A percentile compares a stretch with the other conserved stretches of the same genome.
These are phyloP conservation scores for Trichoderma atroviride DNA, from an alignment of 2,329 filamentous ascomycete species.

Conservation along the genomic window DNA sequence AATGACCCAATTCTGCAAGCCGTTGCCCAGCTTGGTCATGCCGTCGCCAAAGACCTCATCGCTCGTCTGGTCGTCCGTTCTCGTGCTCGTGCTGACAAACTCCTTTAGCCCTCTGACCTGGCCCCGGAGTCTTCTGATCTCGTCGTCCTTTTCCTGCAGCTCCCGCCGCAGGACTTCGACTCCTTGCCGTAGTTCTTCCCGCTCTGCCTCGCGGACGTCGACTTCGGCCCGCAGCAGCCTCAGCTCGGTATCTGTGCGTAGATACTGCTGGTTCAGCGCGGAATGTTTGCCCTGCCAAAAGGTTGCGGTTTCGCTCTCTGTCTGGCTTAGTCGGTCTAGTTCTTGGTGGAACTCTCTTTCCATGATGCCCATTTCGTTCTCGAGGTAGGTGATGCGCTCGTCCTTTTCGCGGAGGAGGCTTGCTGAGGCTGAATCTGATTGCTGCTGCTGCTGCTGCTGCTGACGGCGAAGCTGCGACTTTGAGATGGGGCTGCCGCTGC, in stretches of 20 bases:
- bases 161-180: conserved; percentile 52
- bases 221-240: conserved; percentile 54
- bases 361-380: conserved; percentile 56
- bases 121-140: conserved; percentile 55
- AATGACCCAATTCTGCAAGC: conserved; percentile 75
- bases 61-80: conserved; percentile 62
- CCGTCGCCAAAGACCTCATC: conserved; percentile 68
- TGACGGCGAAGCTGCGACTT: conserved; percentile 18
- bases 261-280: conserved; percentile 54
- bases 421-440: conserved; percentile 29
- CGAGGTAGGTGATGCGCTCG: conserved; percentile 54
- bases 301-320: conserved; percentile 57
- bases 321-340: conserved; percentile 55
- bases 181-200: conserved; percentile 53
- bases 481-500: conserved; percentile 12
- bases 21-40: conserved; percentile 64
- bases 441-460: background rate
- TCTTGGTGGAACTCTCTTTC: conserved; percentile 57
- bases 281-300: conserved; percentile 63
- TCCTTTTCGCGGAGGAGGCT: conserved; percentile 50
- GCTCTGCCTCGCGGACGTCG: conserved; percentile 51
- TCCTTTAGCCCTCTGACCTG: conserved; percentile 71
- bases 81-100: conserved; percentile 69
- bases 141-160: conserved; percentile 55
- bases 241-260: conserved; percentile 56